phyloP scores from a whole-genome alignment of 768 basidiomycete species.

The Amanita pseudoporphyria region DNA sequence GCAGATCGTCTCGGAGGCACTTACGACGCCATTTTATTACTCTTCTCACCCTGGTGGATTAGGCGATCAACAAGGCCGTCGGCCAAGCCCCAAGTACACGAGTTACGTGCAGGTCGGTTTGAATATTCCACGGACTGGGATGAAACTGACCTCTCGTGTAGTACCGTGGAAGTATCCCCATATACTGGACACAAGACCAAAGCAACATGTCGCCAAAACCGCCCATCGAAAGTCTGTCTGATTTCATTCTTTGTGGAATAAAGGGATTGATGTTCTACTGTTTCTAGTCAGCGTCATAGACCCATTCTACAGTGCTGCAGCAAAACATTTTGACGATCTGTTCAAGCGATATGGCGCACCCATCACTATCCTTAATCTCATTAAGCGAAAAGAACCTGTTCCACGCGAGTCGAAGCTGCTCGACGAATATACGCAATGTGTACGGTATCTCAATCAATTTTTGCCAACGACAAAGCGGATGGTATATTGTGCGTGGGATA shows the following conservation, averaged over 20 bases:
- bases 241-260: constrained; percentile 3
- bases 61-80: constrained; percentile 28
- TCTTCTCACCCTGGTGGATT: constrained; percentile 34
- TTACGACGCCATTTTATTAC: constrained; percentile 84
- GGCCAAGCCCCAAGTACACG: constrained; percentile 81
- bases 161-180: constrained; percentile 92
- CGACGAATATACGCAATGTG: constrained; percentile 87
- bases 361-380: constrained; percentile 86
- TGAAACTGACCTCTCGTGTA: constrained; percentile 18
- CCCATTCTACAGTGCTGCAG: constrained; percentile 90
- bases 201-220: constrained; percentile 87
- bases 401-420: constrained; percentile 86
- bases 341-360: constrained; percentile 85
- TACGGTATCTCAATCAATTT: constrained; percentile 91
- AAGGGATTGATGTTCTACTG: not conserved
- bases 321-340: constrained; percentile 87
- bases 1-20: constrained; percentile 87
- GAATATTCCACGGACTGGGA: not conserved
- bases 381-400: constrained; percentile 74
- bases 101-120: constrained; percentile 78
- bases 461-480: constrained; percentile 79
- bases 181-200: constrained; percentile 95
- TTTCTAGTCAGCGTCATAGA: constrained; percentile 79
- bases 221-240: constrained; percentile 81
- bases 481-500: constrained; percentile 93